Evolutionary conservation across 2,329 filamentous ascomycete genomes (phyloP).

Genomic region (Periconia macrospinosa): DNA sequence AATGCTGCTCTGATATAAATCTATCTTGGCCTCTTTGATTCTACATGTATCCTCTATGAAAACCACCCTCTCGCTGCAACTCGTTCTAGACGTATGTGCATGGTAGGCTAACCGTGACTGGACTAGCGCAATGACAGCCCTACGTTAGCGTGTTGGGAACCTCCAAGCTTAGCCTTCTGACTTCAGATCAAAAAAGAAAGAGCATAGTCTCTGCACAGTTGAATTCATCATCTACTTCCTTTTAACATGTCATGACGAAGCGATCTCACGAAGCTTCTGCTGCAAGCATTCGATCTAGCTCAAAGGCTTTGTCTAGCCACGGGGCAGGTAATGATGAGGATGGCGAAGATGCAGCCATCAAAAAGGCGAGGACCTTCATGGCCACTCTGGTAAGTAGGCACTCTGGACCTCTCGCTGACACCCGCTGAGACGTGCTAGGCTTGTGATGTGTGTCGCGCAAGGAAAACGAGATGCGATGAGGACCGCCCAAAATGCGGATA

Average conservation of each 20-base stretch:
- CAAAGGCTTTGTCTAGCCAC: slow-evolving; percentile 19
- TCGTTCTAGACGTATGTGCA: too few relatives aligned
- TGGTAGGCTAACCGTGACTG: background rate
- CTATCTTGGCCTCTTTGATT: too few relatives aligned
- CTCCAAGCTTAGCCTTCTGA: background rate
- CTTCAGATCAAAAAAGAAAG: too few relatives aligned
- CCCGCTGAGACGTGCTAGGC: slow-evolving; percentile 38
- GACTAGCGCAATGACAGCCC: background rate
- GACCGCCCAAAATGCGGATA: slow-evolving; percentile 55
- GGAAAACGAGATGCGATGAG: slow-evolving; percentile 60
- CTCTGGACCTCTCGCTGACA: too few relatives aligned
- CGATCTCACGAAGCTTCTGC: slow-evolving; percentile 26
- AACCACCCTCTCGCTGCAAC: too few relatives aligned
- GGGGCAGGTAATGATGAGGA: slow-evolving; percentile 20
- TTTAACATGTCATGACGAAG: slow-evolving; percentile 40
- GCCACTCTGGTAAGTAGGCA: slow-evolving; percentile 36
- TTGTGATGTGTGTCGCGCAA: slow-evolving; percentile 56
- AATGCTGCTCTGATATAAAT: too few relatives aligned
- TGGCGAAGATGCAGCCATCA: slow-evolving; percentile 28
- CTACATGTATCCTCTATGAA: too few relatives aligned
- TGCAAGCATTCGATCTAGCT: slow-evolving; percentile 20
- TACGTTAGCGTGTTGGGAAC: background rate
- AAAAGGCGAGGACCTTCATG: slow-evolving; percentile 41
- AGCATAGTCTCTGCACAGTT: background rate
- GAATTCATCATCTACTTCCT: background rate